Conservation (phyloP, 2,329 filamentous ascomycete genomes). For the Ramularia endophylla region DNA sequence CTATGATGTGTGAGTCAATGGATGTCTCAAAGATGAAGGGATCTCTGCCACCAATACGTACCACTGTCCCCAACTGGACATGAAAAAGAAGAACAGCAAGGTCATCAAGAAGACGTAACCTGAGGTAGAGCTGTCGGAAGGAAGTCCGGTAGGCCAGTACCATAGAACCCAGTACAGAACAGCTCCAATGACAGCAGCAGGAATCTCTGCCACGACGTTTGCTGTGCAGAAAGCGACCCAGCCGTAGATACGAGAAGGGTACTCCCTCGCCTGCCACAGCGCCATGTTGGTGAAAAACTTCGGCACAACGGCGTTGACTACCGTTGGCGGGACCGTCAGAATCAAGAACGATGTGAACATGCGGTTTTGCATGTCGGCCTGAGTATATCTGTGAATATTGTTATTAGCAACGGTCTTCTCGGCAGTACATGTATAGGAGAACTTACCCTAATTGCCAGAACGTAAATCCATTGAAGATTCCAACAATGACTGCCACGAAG, state of each 20-base stretch:
- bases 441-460: constrained; percentile 69
- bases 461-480: constrained; percentile 74
- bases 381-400: too few relatives aligned
- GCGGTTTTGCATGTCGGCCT: constrained; percentile 67
- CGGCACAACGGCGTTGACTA: constrained; percentile 69
- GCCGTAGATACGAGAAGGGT: constrained; percentile 68
- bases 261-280: constrained; percentile 68
- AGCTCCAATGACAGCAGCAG: constrained; percentile 57
- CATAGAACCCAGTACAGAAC: constrained; percentile 68
- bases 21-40: too few relatives aligned
- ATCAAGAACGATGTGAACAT: constrained; percentile 67
- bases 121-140: constrained; percentile 56
- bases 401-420: too few relatives aligned
- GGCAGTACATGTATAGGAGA: too few relatives aligned
- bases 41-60: too few relatives aligned
- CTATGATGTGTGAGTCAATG: too few relatives aligned
- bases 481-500: constrained; percentile 64
- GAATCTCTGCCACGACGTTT: constrained; percentile 67
- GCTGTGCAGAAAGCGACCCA: constrained; percentile 73
- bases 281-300: constrained; percentile 70
- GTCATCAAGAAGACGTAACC: constrained; percentile 77
- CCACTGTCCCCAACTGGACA: constrained; percentile 73
- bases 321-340: constrained; percentile 56
- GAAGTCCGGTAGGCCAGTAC: constrained; percentile 71
- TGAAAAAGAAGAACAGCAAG: constrained; percentile 71